Percentiles rank a stretch among this genome's conserved stretches.
These are phyloP conservation scores for Saturnispora halmiae DNA, from an alignment of 805 yeast species.

Conservation along the genomic window DNA sequence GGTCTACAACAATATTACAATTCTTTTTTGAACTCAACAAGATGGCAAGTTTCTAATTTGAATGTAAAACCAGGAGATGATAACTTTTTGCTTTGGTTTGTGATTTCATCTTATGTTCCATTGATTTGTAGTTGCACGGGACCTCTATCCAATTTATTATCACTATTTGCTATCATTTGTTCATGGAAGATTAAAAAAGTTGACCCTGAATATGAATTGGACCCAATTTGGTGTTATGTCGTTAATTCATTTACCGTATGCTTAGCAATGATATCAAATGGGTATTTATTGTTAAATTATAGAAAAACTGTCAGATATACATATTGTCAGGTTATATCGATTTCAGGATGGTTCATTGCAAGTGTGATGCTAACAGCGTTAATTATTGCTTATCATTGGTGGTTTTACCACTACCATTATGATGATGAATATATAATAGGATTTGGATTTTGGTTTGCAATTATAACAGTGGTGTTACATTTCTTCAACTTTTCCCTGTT, in stretches of 20 bases:
- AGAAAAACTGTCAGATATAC: conserved; percentile 47
- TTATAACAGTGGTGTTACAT: conserved; percentile 55
- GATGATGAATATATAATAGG: conserved; percentile 27
- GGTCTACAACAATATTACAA: conserved; percentile 21
- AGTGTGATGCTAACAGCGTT: conserved; percentile 42
- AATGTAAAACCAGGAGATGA: conserved; percentile 28
- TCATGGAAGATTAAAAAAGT: conserved; percentile 42
- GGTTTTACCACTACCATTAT: conserved; percentile 17
- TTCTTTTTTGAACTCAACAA: conserved; percentile 20
- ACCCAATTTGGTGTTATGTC: conserved; percentile 34
- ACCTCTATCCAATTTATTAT: conserved; percentile 67
- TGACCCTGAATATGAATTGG: conserved; percentile 1
- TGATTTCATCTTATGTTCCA: conserved; percentile 62
- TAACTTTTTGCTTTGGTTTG: conserved; percentile 43
- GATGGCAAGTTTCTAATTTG: conserved; percentile 26
- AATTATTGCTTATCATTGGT: conserved; percentile 28
- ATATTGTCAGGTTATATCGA: conserved; percentile 54
- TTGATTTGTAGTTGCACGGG: conserved; percentile 70
- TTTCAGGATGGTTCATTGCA: conserved; percentile 58
- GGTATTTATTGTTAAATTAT: conserved; percentile 63
- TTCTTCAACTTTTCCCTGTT: conserved; percentile 46
- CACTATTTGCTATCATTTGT: conserved; percentile 61
- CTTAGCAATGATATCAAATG: conserved; percentile 59
- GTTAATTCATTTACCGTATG: conserved; percentile 56
- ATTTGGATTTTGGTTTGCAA: conserved; percentile 76